Evolutionary conservation across 2,329 filamentous ascomycete genomes (phyloP), one percentile per base, ranked within the genome.

Genomic region (Penicillium sp.): DNA sequence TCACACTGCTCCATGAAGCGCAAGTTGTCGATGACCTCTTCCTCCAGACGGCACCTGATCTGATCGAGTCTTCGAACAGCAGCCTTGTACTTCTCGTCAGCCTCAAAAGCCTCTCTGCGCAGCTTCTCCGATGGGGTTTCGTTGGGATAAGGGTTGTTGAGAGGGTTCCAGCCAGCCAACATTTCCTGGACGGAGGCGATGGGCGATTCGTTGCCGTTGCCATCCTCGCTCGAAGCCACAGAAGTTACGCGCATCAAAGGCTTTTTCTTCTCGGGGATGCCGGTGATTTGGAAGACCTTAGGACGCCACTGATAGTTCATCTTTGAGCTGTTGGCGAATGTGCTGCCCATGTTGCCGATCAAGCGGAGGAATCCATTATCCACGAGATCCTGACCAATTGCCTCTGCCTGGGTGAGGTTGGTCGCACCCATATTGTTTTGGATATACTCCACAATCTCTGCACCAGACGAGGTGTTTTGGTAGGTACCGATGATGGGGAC

Each of bases 271-370:
- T 97, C 94, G 0, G 92, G 93, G 56, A 97, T 83, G 25, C 93
- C 94, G 28, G 92, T 89, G 59, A 95, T 76, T 73, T 96, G 89
- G 80, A 98, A 99, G 5, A 91, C 89, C 80, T 92, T 96, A 7
- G 93, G 87, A 57, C 92, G 89, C 95, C 95, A 99, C 77, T 99
- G 95, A 76, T 99, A 99, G 75, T 91, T 94, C 87, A 98, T 90
- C 78, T 90, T 92, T 66, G 93, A 97, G 82, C 93, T 98, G 80
- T 99, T 99, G 70, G 94, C 93, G 75, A 99, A 99, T 1, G 90
- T 92, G 79, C 87, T 98, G 62, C 95, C 95, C 57, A 99, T 93
- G 71, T 95, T 97, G 66, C 95, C 95, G 63, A 99, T 87, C 56
- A 99, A 83, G 55, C 95, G 88, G 72, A 99, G 81, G 73, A 97